phyloP scores from a whole-genome alignment of 1,139 yeast species.

The Lodderomyces jiufengensis region DNA sequence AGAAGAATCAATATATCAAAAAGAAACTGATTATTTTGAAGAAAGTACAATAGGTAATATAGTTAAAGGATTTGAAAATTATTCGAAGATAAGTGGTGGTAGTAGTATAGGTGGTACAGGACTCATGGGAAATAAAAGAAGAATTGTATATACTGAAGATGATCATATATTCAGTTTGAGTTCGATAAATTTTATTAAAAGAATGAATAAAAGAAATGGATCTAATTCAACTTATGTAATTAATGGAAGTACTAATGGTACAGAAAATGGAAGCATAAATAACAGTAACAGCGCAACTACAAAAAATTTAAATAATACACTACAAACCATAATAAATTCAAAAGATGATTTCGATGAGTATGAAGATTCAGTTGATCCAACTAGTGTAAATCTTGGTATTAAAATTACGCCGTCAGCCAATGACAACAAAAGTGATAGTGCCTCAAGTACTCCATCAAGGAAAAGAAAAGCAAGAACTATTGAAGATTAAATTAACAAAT shows the following conservation, averaged over 20 bases:
- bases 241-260: slow-evolving; percentile 3
- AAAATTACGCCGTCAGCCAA: slow-evolving; percentile 2
- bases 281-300: background rate
- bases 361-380: slow-evolving; percentile 44
- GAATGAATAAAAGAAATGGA: slow-evolving; percentile 44
- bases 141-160: slow-evolving; percentile 63
- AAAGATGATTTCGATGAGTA: slow-evolving; percentile 44
- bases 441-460: slow-evolving; percentile 29
- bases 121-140: slow-evolving; percentile 37
- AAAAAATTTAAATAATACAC: background rate
- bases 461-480: slow-evolving; percentile 33
- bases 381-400: slow-evolving; percentile 8
- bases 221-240: slow-evolving; percentile 9
- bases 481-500: slow-evolving; percentile 27
- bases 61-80: slow-evolving; percentile 85
- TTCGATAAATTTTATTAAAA: slow-evolving; percentile 67
- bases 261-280: background rate
- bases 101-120: slow-evolving; percentile 10
- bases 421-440: slow-evolving; percentile 4
- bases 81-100: slow-evolving; percentile 48
- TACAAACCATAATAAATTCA: slow-evolving; percentile 5
- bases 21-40: slow-evolving; percentile 75
- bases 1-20: slow-evolving; percentile 80
- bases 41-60: slow-evolving; percentile 73
- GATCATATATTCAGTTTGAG: slow-evolving; percentile 85